Conservation (phyloP, 192 early-diverging fungal genomes). For the Oehlia diaphana region DNA sequence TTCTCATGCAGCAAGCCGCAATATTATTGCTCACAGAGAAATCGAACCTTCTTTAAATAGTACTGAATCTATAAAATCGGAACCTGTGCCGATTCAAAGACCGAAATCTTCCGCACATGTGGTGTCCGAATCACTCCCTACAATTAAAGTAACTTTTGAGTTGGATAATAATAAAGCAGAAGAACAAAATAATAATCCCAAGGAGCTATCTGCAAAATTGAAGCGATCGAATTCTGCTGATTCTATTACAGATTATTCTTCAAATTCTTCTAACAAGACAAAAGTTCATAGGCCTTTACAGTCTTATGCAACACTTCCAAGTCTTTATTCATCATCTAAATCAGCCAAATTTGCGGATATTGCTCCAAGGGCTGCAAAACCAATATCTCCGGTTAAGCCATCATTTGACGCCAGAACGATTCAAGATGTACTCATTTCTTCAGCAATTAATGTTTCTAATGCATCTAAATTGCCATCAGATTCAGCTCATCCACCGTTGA, state of each 20-base stretch:
- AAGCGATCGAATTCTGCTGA: slow-evolving; percentile 38
- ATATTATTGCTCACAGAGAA: background rate
- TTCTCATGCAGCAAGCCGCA: background rate
- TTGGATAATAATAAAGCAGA: background rate
- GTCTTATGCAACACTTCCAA: background rate
- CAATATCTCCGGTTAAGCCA: slow-evolving; percentile 26
- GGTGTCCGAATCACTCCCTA: background rate
- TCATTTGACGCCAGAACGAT: slow-evolving; percentile 33
- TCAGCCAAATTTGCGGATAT: background rate
- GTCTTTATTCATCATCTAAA: slow-evolving; percentile 6
- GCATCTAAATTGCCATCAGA: slow-evolving; percentile 44
- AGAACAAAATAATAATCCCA: slow-evolving; percentile 34
- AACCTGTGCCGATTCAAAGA: background rate
- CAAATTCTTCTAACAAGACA: slow-evolving; percentile 16
- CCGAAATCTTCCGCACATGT: background rate
- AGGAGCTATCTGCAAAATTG: slow-evolving; percentile 30
- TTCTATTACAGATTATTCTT: slow-evolving; percentile 35
- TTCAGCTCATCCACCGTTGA: slow-evolving; percentile 55
- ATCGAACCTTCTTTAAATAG: background rate
- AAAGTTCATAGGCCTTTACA: slow-evolving; percentile 7
- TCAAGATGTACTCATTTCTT: slow-evolving; percentile 49
- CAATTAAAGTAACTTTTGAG: background rate
- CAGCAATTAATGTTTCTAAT: slow-evolving; percentile 42
- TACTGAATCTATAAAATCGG: background rate
- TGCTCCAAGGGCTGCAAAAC: slow-evolving; percentile 20